phyloP scores from a whole-genome alignment of 208 protist genomes.

The Tritrichomonas foetus region DNA sequence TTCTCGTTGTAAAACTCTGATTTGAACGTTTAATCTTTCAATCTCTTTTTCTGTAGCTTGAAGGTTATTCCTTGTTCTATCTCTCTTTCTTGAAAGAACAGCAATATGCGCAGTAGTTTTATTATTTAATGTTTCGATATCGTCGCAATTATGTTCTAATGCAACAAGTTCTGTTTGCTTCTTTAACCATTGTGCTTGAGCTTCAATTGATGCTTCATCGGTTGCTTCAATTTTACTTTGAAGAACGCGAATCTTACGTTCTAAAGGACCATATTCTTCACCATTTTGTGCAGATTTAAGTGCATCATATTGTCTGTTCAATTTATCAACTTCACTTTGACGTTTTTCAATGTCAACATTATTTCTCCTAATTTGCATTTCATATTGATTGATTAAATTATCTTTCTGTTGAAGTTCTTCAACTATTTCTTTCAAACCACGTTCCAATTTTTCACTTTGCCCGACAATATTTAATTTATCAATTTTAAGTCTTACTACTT shows the following conservation, averaged over 20 bases:
- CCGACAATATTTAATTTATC: neutral
- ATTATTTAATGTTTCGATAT: neutral
- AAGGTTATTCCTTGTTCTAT: neutral
- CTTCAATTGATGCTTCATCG: neutral
- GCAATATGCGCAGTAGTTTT: neutral
- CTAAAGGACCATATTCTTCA: constrained; percentile 18
- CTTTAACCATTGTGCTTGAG: neutral
- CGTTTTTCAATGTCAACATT: constrained; percentile 21
- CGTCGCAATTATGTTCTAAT: neutral
- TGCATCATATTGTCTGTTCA: neutral
- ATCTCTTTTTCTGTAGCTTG: constrained; percentile 34
- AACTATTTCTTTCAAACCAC: neutral
- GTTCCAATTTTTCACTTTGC: neutral
- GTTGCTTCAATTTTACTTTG: neutral
- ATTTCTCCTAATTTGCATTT: neutral
- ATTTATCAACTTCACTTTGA: constrained; percentile 32
- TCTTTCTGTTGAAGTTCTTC: constrained; percentile 13
- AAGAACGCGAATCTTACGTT: neutral
- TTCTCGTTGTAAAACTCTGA: neutral
- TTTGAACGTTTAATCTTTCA: neutral
- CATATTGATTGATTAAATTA: constrained; percentile 36
- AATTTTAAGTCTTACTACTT: neutral
- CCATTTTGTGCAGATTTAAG: constrained; percentile 18
- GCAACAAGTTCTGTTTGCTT: constrained; percentile 27
- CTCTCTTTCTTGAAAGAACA: neutral